Evolutionary conservation across 2,329 filamentous ascomycete genomes (phyloP).

Genomic region (Talaromyces verruculosus): DNA sequence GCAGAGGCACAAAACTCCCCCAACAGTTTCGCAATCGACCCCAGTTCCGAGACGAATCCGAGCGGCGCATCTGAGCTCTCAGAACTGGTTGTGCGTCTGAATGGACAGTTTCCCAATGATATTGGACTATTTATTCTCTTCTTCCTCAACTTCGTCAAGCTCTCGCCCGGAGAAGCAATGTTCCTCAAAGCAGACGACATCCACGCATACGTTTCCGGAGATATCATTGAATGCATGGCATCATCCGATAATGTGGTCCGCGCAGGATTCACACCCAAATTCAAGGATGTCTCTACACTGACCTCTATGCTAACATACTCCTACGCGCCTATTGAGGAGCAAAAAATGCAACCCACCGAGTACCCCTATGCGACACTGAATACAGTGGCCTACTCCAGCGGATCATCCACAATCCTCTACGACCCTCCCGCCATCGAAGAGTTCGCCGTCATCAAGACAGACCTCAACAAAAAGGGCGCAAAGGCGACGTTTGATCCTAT

Average conservation of each 20-base stretch:
- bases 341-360: slow-evolving; percentile 84
- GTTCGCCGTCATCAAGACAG: slow-evolving; percentile 82
- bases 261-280: slow-evolving; percentile 96
- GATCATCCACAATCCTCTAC: slow-evolving; percentile 72
- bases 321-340: slow-evolving; percentile 89
- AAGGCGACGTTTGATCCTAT: slow-evolving; percentile 88
- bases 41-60: slow-evolving; percentile 37
- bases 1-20: slow-evolving; percentile 67
- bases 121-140: slow-evolving; percentile 94
- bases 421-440: slow-evolving; percentile 89
- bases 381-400: slow-evolving; percentile 74
- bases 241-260: slow-evolving; percentile 98
- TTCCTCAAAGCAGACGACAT: slow-evolving; percentile 97
- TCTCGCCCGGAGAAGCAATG: slow-evolving; percentile 87
- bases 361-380: slow-evolving; percentile 87
- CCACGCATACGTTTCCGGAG: slow-evolving; percentile 74
- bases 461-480: slow-evolving; percentile 66
- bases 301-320: slow-evolving; percentile 92
- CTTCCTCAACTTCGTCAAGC: slow-evolving; percentile 92
- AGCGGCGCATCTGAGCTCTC: slow-evolving; percentile 61
- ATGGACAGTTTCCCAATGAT: slow-evolving; percentile 82
- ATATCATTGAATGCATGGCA: slow-evolving; percentile 99
- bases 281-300: slow-evolving; percentile 90
- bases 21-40: slow-evolving; percentile 66
- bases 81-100: slow-evolving; percentile 72